Evolutionary conservation across 257 asterid species (phyloP), one percentile per base, ranked within the genome.

Genomic region (Nicotiana paniculata): DNA sequence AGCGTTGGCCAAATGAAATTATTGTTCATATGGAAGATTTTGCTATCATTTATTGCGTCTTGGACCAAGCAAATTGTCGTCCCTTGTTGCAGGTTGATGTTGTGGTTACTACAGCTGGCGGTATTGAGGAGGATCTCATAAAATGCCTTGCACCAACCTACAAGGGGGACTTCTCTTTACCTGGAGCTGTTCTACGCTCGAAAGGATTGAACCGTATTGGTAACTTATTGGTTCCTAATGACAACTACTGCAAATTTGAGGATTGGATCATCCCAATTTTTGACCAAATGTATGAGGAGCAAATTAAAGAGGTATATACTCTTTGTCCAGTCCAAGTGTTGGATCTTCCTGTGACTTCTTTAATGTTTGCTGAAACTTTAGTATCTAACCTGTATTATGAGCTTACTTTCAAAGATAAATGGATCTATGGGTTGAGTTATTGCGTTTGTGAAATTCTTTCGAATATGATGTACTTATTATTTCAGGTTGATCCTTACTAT

Each of bases 21-120:
- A 4, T 37, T 53, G 39, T 17, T 61, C 48, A 39, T 33, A 61
- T 53, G 15, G 64, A 62, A 46, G 33, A 64, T 46, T 80, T 80
- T 54, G 28, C 24, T 64, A 26, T 64, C 48, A 26, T 8, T 28
- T 51, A 81, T 64, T 46, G 83, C 4, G 11, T 70, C 9, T 33
- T 48, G 77, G 12, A 63, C 21, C 61, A 2, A 28, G 51, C n/a
- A 46, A 35, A 81, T 62, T 72, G 11, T n/a, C 61, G 35, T 21
- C 61, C 76, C 9, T 80, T 28, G 68, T 46, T 90, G 88, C 90
- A 96, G 98, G 93, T 96, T 70, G 97, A 93, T 87, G 99, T 94
- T 15, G 89, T 96, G 78, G 98, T 96, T 53, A 96, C 99, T 9
- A 96, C 99, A n/a, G 97, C 99, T 18, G 99, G 99, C 65, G 99